Base-by-base conservation (phyloP, 208 protist genomes). In the Herpetomonas muscarum region DNA sequence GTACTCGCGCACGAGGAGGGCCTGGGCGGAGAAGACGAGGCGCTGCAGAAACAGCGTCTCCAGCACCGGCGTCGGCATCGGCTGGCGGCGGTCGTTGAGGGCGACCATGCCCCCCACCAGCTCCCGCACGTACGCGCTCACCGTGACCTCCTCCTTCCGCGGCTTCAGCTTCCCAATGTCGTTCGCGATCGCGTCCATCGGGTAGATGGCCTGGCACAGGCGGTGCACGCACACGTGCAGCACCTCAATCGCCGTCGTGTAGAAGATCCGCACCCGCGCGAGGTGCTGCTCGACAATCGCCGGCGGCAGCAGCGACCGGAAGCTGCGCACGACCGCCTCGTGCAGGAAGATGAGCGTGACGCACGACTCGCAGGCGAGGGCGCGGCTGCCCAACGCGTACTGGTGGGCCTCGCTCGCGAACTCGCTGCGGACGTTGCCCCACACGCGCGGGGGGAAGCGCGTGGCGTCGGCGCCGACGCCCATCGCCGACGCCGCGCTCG, bases 141-240 rank as follows among this genome's bases (percentile, higher is more conserved):
- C 70, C 39, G 69, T 55, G 42, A 93, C 72, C 49, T 89, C 83
- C 17, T 80, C 73, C 21, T 79, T 67, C 50, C 77, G 78, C 6
- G 55, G 50, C 44, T 82, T 78, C 34, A 93, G 52, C 68, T 83
- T 67, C 5, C 41, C 41, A 46, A 46, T 46, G 5, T 46, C 41
- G 41, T 85, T 85, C 24, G 64, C 64, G 53, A 93, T 85, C 7
- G 70, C 74, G 32, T 85, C 66, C 78, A 90, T 78, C 12, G 87
- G 81, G 57, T 71, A 74, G 41, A 91, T 72, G 25, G 87, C 87
- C 52, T 79, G 75, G 63, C 79, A 80, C 19, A 93, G 67, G 6
- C 87, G 80, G 63, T 93, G 81, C 26, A 91, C 69, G 55, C 76
- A 72, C 52, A 93, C 70, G 63, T 93, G 83, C 64, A 93, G 67